Evolutionary conservation across 306 rosid species (phyloP).

Genomic region (Ormosia semicastrata): DNA sequence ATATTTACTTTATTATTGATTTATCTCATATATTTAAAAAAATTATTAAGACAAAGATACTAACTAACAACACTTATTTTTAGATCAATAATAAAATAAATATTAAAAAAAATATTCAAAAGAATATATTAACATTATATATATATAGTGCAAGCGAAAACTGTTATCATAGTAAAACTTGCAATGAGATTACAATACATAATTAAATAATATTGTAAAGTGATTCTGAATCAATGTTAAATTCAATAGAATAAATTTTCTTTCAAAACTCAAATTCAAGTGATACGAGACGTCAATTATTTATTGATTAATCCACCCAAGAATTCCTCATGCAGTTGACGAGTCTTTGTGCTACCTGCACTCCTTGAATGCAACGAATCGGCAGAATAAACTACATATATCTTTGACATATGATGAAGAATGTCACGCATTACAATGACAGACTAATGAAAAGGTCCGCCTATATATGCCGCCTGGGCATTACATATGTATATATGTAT

Average conservation of each 20-base stretch:
- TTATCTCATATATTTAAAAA: too few species aligned
- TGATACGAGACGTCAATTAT: not conserved
- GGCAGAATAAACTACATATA: conserved; percentile 31
- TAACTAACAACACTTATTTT: too few species aligned
- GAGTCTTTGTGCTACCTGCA: not conserved
- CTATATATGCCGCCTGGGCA: conserved; percentile 37
- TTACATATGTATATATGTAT: conserved; percentile 30
- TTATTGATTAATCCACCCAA: not conserved
- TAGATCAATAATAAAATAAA: too few species aligned
- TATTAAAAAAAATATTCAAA: too few species aligned
- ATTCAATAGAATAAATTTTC: too few species aligned
- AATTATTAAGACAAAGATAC: too few species aligned
- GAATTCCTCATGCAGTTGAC: not conserved
- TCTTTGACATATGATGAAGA: conserved; percentile 29
- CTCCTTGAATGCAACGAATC: conserved; percentile 6
- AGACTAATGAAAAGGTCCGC: conserved; percentile 15
- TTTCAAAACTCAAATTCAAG: not conserved
- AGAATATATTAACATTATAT: too few species aligned
- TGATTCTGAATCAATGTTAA: not conserved
- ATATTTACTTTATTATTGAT: too few species aligned
- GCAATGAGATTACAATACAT: not conserved
- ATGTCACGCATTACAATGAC: conserved; percentile 27
- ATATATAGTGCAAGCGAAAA: too few species aligned
- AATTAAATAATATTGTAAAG: too few species aligned
- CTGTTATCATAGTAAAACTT: not conserved